Evolutionary conservation across 371 early-diverging fungal species (phyloP).

Genomic region (Mortierella sp.): DNA sequence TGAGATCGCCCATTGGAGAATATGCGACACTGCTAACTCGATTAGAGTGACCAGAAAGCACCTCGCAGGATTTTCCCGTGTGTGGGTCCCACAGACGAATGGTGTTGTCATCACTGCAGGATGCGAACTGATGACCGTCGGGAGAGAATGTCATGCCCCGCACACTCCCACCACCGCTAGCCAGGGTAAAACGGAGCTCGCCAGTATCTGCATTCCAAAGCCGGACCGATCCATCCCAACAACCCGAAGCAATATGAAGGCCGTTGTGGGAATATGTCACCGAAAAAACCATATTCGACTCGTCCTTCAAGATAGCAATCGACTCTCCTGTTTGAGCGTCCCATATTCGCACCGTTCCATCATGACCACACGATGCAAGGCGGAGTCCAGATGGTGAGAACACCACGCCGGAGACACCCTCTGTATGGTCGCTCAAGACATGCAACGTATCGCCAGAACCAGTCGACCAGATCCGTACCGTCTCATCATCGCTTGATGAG

Average conservation of each 20-base stretch:
- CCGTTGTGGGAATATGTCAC: too few relatives aligned
- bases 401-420: neutral
- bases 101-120: neutral
- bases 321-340: neutral
- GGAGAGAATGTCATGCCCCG: neutral
- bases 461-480: neutral
- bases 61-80: neutral
- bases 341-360: neutral
- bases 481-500: neutral
- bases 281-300: too few relatives aligned
- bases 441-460: neutral
- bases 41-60: neutral
- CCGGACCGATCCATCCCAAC: too few relatives aligned
- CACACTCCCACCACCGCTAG: neutral
- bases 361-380: neutral
- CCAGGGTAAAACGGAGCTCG: too few relatives aligned
- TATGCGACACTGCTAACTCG: neutral
- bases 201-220: too few relatives aligned
- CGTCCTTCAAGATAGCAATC: neutral
- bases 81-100: neutral
- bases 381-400: neutral
- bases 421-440: neutral
- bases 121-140: neutral
- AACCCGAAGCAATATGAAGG: too few relatives aligned
- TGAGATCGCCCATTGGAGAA: neutral